phyloP scores from a whole-genome alignment of 768 basidiomycete species.

The Nidularia pulvinata region DNA sequence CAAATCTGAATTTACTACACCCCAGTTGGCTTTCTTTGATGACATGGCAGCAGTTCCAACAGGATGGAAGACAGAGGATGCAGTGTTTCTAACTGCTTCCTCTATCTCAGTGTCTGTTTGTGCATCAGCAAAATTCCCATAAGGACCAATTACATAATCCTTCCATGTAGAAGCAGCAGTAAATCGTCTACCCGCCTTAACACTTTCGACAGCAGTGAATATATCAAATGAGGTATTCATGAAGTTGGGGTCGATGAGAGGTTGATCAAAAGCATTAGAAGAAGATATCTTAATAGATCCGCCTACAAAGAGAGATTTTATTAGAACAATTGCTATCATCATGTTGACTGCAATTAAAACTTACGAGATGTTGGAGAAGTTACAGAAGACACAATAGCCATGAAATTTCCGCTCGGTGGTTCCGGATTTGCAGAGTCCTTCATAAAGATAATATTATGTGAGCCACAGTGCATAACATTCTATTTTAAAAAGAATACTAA shows the following conservation, averaged over 20 bases:
- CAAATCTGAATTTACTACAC: constrained; percentile 24
- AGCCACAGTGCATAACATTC: not conserved
- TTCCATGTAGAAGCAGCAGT: constrained; percentile 18
- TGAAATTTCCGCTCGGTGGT: constrained; percentile 25
- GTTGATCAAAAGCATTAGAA: constrained; percentile 40
- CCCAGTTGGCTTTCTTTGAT: constrained; percentile 8
- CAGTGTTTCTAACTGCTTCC: constrained; percentile 7
- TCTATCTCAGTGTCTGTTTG: constrained; percentile 18
- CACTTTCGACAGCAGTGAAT: constrained; percentile 16
- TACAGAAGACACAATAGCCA: constrained; percentile 20
- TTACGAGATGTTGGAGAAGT: constrained; percentile 33
- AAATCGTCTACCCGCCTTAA: constrained; percentile 19
- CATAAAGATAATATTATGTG: not conserved
- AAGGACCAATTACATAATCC: constrained; percentile 20
- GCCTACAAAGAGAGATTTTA: constrained; percentile 14
- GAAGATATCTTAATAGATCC: constrained; percentile 37
- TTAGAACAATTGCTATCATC: not conserved
- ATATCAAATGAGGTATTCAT: constrained; percentile 28
- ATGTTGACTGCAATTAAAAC: constrained; percentile 1
- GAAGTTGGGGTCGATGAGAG: constrained; percentile 50
- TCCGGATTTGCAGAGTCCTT: not conserved
- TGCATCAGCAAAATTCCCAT: constrained; percentile 12
- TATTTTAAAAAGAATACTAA: constrained; percentile 11
- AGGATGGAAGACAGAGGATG: constrained; percentile 16
- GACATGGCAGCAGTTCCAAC: constrained; percentile 19